Evolutionary conservation across 768 basidiomycete genomes (phyloP).

Genomic region (Boletus subcaerulescens): DNA sequence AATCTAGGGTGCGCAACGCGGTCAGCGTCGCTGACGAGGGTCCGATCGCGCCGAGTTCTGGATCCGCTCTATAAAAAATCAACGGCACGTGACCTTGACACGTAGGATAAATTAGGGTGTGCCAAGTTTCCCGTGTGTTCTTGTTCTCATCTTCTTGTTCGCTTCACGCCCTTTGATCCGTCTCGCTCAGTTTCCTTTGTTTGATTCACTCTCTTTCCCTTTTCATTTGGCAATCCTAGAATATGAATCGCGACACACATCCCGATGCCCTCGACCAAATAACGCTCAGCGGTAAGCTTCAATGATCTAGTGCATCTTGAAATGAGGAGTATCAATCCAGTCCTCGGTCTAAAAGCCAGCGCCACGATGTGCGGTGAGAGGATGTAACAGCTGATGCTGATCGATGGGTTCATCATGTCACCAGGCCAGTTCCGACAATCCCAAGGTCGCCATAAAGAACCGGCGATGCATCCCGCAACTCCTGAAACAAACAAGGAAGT

Average conservation of each 20-base stretch:
- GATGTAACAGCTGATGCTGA: no score
- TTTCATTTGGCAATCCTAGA: slow-evolving; percentile 8
- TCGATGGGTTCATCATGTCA: not conserved
- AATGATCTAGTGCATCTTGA: not conserved
- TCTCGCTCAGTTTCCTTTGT: slow-evolving; percentile 12
- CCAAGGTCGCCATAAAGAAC: slow-evolving; percentile 5
- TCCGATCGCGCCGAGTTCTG: not conserved
- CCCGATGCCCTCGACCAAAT: slow-evolving; percentile 44
- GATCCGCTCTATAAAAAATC: slow-evolving; percentile 5
- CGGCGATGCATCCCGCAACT: not conserved
- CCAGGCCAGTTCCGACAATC: slow-evolving; percentile 13
- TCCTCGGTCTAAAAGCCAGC: not conserved
- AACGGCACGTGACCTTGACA: slow-evolving; percentile 28
- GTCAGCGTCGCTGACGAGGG: not conserved
- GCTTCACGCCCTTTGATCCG: slow-evolving; percentile 25
- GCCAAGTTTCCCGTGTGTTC: slow-evolving; percentile 25
- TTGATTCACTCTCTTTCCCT: slow-evolving; percentile 13
- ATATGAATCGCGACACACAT: slow-evolving; percentile 33
- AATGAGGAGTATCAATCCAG: not conserved
- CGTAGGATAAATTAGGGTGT: slow-evolving; percentile 28
- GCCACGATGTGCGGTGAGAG: slow-evolving; percentile 10
- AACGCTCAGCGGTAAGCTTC: slow-evolving; percentile 29
- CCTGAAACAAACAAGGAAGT: slow-evolving; percentile 13
- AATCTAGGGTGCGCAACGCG: slow-evolving; percentile 1
- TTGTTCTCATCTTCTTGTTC: slow-evolving; percentile 25